Percentiles rank a stretch among this genome's conserved stretches.
Conservation (phyloP, 371 early-diverging fungal species). For the Blakeslea trispora region DNA sequence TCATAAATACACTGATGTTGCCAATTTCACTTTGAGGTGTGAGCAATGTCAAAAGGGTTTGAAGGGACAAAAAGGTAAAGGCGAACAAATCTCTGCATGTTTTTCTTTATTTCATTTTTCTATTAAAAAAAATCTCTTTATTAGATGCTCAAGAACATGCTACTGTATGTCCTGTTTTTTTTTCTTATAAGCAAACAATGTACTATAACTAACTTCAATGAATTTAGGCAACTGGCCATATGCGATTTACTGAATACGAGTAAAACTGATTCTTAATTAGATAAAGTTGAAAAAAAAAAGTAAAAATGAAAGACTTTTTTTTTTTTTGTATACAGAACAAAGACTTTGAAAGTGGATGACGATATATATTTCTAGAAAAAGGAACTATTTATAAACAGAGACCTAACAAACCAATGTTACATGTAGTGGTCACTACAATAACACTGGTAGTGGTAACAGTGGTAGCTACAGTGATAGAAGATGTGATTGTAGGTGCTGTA, state of each 20-base stretch:
- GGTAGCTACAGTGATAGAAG: background rate
- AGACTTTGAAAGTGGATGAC: too few relatives aligned
- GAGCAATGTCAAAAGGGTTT: slow-evolving; percentile 53
- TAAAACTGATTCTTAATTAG: slow-evolving; percentile 4
- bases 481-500: background rate
- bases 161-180: slow-evolving; percentile 22
- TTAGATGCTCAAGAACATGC: slow-evolving; percentile 41
- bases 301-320: background rate
- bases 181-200: background rate
- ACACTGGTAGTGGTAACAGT: background rate
- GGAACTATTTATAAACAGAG: too few relatives aligned
- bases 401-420: background rate
- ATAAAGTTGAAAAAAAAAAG: too few relatives aligned
- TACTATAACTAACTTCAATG: too few relatives aligned
- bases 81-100: too few relatives aligned
- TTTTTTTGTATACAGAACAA: too few relatives aligned
- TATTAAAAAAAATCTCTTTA: too few relatives aligned
- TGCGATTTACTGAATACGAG: slow-evolving; percentile 32
- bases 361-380: too few relatives aligned
- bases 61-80: slow-evolving; percentile 62
- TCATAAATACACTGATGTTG: slow-evolving; percentile 60
- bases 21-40: slow-evolving; percentile 60
- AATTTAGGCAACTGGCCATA: slow-evolving; percentile 34
- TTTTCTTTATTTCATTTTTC: background rate
- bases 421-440: background rate